Base-by-base conservation (phyloP, 805 yeast species). In the Hanseniaspora osmophila region DNA sequence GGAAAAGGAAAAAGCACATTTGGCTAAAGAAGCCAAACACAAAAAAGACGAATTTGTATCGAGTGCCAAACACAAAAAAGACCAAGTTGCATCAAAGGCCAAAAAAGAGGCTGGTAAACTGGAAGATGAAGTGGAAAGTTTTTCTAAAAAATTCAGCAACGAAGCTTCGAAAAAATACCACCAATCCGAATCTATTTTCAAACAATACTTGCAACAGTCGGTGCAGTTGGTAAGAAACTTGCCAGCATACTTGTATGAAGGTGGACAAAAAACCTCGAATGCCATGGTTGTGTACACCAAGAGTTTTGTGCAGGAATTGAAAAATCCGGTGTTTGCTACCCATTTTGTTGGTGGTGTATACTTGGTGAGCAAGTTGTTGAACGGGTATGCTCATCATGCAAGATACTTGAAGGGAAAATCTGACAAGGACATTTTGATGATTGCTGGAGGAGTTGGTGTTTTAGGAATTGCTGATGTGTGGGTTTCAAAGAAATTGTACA, bases 281-380 rank as follows among this genome's bases (percentile, higher is more conserved):
- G 15, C 42, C 32, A 19, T 42, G 45, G 19, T 16, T 42, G 27
- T 22, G 27, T 22, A 22, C 27, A 22, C 27, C 27, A 17, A 42
- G 40, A 33, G 44, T n/a, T 39, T 47, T 7, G 15, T 44, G n/a
- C 33, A 30, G 32, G 82, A 77, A 57, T 65, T 78, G 51, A 68
- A 75, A 54, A 77, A 78, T 64, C 84, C 84, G 0, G 80, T 73
- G 3, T 80, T 78, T 41, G 62, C 73, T 16, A 59, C 74, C 30
- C 82, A 78, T 59, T 60, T 71, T 2, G 64, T 74, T 15, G 65
- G 75, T 39, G 69, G 75, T 30, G 56, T 69, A 7, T 69, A 73
- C 37, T 73, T 73, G 13, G 56, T 70, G 32, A 63, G 70, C 22
- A 75, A 74, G 2, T 68, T 75, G 22, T 65, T 74, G 51, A 62